Percentiles rank a stretch among this genome's conserved stretches.
Conservation (phyloP, 768 basidiomycete species). For the Psilocybe subaeruginosa region DNA sequence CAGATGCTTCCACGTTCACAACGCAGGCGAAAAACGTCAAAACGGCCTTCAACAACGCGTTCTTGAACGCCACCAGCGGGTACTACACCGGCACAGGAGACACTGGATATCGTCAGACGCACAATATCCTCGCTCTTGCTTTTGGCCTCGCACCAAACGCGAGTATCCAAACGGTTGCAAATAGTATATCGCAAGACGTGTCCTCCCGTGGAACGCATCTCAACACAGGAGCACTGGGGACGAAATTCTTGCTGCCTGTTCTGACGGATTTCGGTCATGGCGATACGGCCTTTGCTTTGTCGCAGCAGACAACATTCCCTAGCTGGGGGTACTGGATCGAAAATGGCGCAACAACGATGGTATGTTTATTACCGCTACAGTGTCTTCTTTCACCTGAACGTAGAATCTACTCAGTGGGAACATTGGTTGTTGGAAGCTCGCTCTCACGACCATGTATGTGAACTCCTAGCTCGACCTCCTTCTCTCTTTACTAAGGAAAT, state of each 20-base stretch:
- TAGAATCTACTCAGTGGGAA: slow-evolving; percentile 25
- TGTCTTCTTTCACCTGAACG: background rate
- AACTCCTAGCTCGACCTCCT: background rate
- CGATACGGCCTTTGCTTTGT: slow-evolving; percentile 27
- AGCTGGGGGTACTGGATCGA: slow-evolving; percentile 35
- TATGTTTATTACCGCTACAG: background rate
- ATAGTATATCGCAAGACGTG: slow-evolving; percentile 28
- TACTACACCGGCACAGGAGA: slow-evolving; percentile 30
- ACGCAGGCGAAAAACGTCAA: slow-evolving; percentile 28
- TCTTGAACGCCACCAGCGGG: slow-evolving; percentile 22
- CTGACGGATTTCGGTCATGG: slow-evolving; percentile 24
- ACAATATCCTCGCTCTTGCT: slow-evolving; percentile 31
- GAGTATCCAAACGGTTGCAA: slow-evolving; percentile 25
- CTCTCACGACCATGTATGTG: slow-evolving; percentile 32
- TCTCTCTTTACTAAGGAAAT: background rate
- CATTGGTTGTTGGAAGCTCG: slow-evolving; percentile 32
- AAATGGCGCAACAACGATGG: slow-evolving; percentile 32
- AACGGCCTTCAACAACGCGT: slow-evolving; percentile 29
- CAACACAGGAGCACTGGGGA: slow-evolving; percentile 29
- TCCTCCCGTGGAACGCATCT: slow-evolving; percentile 22
- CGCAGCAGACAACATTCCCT: slow-evolving; percentile 31
- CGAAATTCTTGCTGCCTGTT: slow-evolving; percentile 29
- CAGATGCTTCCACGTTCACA: slow-evolving; percentile 26
- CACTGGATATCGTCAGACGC: slow-evolving; percentile 31
- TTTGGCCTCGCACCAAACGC: slow-evolving; percentile 25